Conservation (phyloP, 805 yeast species). For the Cephaloascus fragrans region DNA sequence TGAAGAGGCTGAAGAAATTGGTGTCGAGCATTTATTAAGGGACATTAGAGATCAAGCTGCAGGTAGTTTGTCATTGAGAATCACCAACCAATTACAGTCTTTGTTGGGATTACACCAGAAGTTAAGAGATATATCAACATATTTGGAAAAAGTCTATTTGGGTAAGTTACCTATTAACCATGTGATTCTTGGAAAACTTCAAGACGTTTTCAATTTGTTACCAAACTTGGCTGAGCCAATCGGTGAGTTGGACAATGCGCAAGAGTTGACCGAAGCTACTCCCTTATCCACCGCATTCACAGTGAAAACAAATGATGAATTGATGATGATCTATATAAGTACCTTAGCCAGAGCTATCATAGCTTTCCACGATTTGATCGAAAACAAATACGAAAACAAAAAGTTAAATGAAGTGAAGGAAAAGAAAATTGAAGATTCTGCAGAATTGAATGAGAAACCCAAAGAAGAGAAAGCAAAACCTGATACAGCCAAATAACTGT, state of each 20-base stretch:
- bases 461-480: slow-evolving; percentile 11
- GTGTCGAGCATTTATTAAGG: slow-evolving; percentile 91
- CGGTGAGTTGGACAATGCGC: slow-evolving; percentile 5
- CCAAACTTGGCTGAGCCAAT: slow-evolving; percentile 53
- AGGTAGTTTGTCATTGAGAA: slow-evolving; percentile 77
- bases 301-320: slow-evolving; percentile 88
- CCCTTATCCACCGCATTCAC: slow-evolving; percentile 76
- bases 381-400: slow-evolving; percentile 84
- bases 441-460: slow-evolving; percentile 23
- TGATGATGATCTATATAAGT: slow-evolving; percentile 88
- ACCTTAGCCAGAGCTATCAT: slow-evolving; percentile 88
- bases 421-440: slow-evolving; percentile 16
- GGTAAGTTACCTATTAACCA: slow-evolving; percentile 82
- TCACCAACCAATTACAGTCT: slow-evolving; percentile 84
- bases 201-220: slow-evolving; percentile 86
- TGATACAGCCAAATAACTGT: slow-evolving; percentile 2
- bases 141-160: slow-evolving; percentile 63
- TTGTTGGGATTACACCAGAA: slow-evolving; percentile 78
- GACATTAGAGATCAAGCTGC: slow-evolving; percentile 96
- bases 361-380: slow-evolving; percentile 94
- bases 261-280: slow-evolving; percentile 18
- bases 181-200: slow-evolving; percentile 82
- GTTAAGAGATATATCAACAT: slow-evolving; percentile 65
- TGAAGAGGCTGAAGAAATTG: slow-evolving; percentile 98
- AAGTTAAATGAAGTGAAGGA: slow-evolving; percentile 24